Base-by-base conservation (phyloP, 2,329 filamentous ascomycete species). In the Sphaerulina populicola region DNA sequence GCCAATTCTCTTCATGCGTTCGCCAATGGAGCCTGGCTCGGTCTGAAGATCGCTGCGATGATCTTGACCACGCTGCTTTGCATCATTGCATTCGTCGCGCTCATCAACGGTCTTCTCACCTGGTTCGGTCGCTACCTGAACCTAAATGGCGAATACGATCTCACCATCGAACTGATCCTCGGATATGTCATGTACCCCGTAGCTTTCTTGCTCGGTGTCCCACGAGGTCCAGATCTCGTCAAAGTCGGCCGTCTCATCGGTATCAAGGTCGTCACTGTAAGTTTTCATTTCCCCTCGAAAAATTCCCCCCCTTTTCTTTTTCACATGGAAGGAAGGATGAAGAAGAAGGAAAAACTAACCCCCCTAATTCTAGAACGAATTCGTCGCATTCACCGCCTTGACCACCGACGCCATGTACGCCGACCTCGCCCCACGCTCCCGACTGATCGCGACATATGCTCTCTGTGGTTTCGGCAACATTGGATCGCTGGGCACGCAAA, bases 121-220 rank as follows among this genome's bases (percentile, higher is more conserved):
- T 94, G 88, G 88, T 89, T 85, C 82, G 88, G 88, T 29, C 76
- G 74, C 40, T 94, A 91, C 69, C 74, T 89, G 60, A 82, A 85
- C 68, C 83, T 91, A 66, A 77, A 79, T 12, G 71, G 72, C 62
- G 70, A 82, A 21, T 83, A 85, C 30, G 72, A 77, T n/a, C 72
- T 94, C 54, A 86, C 85, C 14, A 74, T 94, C 33, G 77, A 91
- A 69, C 72, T 88, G 52, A 83, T 94, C 55, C 71, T 90, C 15
- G 83, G 85, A 12, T 93, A 93, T 69, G 52, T 88, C 56, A 82
- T 86, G 66, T 91, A 86, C 67, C 87, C 86, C 0, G 72, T 91
- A 38, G 79, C 87, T 1, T 91, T 88, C 74, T 69, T 94, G n/a
- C 77, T 94, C 5, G 88, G 88, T 57, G 86, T 94, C 11, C 82